phyloP scores from a whole-genome alignment of 2,329 filamentous ascomycete genomes.

The Penicillium sp. region DNA sequence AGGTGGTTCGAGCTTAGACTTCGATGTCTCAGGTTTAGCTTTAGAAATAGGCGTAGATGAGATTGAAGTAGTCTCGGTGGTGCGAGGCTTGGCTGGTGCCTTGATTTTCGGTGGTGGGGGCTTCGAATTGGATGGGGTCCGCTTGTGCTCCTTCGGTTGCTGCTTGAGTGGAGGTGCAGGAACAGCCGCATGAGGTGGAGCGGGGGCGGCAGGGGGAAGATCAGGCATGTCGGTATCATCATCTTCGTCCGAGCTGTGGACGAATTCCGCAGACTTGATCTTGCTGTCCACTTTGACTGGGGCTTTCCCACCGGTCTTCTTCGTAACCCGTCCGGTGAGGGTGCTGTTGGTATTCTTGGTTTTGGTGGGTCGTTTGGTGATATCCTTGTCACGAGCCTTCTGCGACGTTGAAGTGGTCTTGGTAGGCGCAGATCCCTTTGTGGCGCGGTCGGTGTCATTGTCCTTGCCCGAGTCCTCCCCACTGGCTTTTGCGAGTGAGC shows the following conservation, averaged over 20 bases:
- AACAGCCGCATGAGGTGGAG: background rate
- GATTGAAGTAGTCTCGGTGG: constrained; percentile 11
- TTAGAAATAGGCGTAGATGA: constrained; percentile 26
- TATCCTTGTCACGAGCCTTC: constrained; percentile 43
- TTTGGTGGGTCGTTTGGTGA: constrained; percentile 38
- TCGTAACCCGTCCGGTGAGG: constrained; percentile 42
- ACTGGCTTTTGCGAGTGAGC: constrained; percentile 29
- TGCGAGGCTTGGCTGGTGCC: constrained; percentile 17
- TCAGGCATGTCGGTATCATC: constrained; percentile 35
- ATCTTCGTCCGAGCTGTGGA: constrained; percentile 53
- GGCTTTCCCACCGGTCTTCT: constrained; percentile 46
- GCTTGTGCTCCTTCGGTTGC: constrained; percentile 16
- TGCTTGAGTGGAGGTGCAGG: constrained; percentile 20
- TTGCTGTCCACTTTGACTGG: constrained; percentile 42
- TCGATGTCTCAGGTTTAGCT: constrained; percentile 8
- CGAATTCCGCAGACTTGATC: constrained; percentile 55
- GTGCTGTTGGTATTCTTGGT: constrained; percentile 52
- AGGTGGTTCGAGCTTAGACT: constrained; percentile 25
- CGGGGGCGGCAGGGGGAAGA: constrained; percentile 31
- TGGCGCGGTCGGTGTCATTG: constrained; percentile 39
- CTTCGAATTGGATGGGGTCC: constrained; percentile 17
- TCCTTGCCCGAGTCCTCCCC: constrained; percentile 38
- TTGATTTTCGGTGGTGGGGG: constrained; percentile 18
- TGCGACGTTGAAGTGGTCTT: constrained; percentile 28
- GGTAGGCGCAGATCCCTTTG: constrained; percentile 28